Base-by-base conservation (phyloP, 768 basidiomycete genomes). In the Xanthoconium purpureum region DNA sequence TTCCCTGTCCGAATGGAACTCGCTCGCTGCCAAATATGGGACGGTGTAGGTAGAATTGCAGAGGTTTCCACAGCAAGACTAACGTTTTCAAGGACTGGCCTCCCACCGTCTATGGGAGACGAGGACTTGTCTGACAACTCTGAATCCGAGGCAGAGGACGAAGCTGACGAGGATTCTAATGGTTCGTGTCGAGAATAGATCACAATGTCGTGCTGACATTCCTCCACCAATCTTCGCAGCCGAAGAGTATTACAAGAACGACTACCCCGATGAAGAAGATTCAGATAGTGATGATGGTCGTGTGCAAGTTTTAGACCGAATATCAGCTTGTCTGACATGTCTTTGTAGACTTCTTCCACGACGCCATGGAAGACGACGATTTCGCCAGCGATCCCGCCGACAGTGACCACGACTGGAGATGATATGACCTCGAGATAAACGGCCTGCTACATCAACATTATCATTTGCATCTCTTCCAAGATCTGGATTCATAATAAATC, bases 111-210 rank as follows among this genome's bases (percentile, higher is more conserved):
- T 3, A 71, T 78, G 14, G 78, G 75, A 32, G 81, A 85, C 59
- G 70, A 76, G 6, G 69, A 76, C 5, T 78, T 83, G 60, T 84
- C 85, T 44, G 83, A 84, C 15, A 75, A 79, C 11, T 85, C 84
- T 20, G 86, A 85, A 39, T 83, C 81, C 0, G 85, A 87, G 61
- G 78, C 78, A 61, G 85, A 83, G 58, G 89, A 89, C 54, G 86
- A 88, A 60, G 89, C 82, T 4, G 89, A 91, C 57, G 91, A 92
- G 61, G 91, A 92, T 63, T 92, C 90, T 0, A 92, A 92, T 70
- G 88, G 90, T 89, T 44, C 38, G 72, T 67, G 11, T 39, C 12
- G 20, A 5, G 45, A 37, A 30, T 7, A 6, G 33, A 28, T 33
- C 13, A 2, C 38, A 3, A n/a, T 11, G 14, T 24, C 30, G 6